Base-by-base conservation (phyloP, 106 monocot genomes). In the Cymbidium sinense region DNA sequence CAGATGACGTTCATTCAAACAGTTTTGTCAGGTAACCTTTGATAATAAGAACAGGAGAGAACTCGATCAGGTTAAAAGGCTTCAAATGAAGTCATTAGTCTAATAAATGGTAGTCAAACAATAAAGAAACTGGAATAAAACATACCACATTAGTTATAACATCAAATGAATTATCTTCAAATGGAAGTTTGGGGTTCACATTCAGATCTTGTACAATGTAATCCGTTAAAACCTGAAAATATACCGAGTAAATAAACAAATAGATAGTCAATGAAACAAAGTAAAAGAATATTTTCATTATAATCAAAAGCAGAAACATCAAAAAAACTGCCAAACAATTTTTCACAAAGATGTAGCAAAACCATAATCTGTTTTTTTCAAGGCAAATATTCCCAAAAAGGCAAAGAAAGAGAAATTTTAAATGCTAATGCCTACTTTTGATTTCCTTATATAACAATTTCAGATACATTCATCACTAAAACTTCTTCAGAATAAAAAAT, bases 91-190 rank as follows among this genome's bases (percentile, higher is more conserved):
- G n/a, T n/a, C 52, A 43, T 51, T 2, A 47, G 61, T 13, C 25
- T 13, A 47, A 1, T 25, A 61, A 61, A 29, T 35, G 19, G 37
- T 39, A 8, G 1, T 20, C 9, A 75, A 61, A 62, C 36, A 36
- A 34, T 39, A 23, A 37, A 29, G 18, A 23, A 31, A 50, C 64
- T 27, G 75, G 62, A 31, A 52, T 18, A 79, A 44, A 34, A 23
- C 72, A 61, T 88, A 96, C 96, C 91, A 91, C 91, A 77, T 94
- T 96, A 55, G 89, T 96, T 79, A 96, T 94, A 43, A 90, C 85
- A 84, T 96, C 93, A 83, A 96, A 94, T 62, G 82, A 80, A 80
- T 87, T 79, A 65, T 94, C 96, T 67, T 81, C 89, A 80, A 91
- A 96, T 79, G 91, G 96, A 81, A 96, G 93, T 75, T 94, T 90